Evolutionary conservation across 805 yeast genomes (phyloP), one percentile per base, ranked within the genome.

Genomic region (Clavispora santaluciae): DNA sequence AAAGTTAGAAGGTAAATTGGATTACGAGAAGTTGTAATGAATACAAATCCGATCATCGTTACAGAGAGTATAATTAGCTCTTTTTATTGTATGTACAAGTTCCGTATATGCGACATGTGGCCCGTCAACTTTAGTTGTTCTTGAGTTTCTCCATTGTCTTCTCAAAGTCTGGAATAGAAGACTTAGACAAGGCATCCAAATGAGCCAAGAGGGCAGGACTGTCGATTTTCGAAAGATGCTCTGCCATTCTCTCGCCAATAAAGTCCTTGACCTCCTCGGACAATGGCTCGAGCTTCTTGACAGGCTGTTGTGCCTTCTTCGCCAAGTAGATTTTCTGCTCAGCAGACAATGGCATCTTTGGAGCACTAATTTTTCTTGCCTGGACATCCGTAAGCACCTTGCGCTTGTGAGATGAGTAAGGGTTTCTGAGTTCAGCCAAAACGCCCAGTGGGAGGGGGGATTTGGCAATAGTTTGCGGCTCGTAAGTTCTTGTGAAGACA

Each of bases 1-100:
- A 83, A 93, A 93, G 68, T 76, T 93, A 64, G 99, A 93, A 71
- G 98, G 98, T 49, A 86, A 86, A 63, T 69, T 91, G 47, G 98
- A 91, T 56, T 93, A 93, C 64, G 95, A 93, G 71, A 93, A 93
- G 74, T 71, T 93, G 61, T 93, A 11, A 18, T 16, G 35, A 28
- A 16, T 20, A 13, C 26, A 20, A 23, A n/a, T 23, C 25, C 12
- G 11, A 15, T 25, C 16, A 12, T 25, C 5, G 53, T 21, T 18
- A 23, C 12, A 13, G 10, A 22, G 23, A 10, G 4, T 12, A 18
- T 12, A 17, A 11, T 10, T 7, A 5, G 18, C 16, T 22, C n/a
- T 22, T 10, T 21, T 9, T 28, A 8, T 22, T 43, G 30, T 46
- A 46, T 46, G 37, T 46, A 44, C 53, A 46, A 18, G 44, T 39